These are phyloP conservation scores for Serendipita sp. DNA, from an alignment of 768 basidiomycete species.

Conservation along the genomic window DNA sequence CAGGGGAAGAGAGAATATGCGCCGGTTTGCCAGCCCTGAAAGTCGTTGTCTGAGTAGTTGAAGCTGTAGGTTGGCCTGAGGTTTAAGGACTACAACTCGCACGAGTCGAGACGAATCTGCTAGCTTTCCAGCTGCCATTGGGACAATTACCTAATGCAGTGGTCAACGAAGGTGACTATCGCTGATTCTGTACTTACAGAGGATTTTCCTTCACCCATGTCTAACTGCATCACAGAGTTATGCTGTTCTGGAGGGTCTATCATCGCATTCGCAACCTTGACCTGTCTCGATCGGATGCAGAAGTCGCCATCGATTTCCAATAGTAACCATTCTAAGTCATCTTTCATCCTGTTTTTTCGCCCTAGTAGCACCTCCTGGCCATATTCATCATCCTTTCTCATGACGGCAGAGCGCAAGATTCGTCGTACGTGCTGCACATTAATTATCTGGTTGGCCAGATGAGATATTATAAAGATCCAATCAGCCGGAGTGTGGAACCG, in stretches of 20 bases:
- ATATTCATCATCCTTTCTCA: too few relatives aligned
- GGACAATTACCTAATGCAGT: constrained; percentile 24
- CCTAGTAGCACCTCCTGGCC: too few relatives aligned
- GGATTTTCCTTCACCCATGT: constrained; percentile 47
- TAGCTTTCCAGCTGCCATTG: constrained; percentile 28
- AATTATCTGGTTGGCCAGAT: too few relatives aligned
- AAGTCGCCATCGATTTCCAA: constrained; percentile 32
- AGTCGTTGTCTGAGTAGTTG: constrained; percentile 29
- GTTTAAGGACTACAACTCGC: constrained; percentile 35
- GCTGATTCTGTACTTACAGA: constrained; percentile 19
- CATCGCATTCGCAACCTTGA: constrained; percentile 30
- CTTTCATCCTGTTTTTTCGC: too few relatives aligned
- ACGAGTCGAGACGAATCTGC: constrained; percentile 17
- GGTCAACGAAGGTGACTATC: neutral
- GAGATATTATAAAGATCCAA: too few relatives aligned
- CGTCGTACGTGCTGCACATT: too few relatives aligned
- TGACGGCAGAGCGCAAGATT: too few relatives aligned
- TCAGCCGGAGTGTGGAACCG: too few relatives aligned
- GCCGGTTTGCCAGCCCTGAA: constrained; percentile 29
- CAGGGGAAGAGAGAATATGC: constrained; percentile 19
- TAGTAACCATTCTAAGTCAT: neutral
- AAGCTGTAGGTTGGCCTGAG: constrained; percentile 34
- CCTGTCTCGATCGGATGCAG: constrained; percentile 28
- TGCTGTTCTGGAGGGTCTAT: constrained; percentile 22
- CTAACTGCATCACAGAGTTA: constrained; percentile 33